Evolutionary conservation across 805 yeast genomes (phyloP).

Genomic region (Saitoella complicata): DNA sequence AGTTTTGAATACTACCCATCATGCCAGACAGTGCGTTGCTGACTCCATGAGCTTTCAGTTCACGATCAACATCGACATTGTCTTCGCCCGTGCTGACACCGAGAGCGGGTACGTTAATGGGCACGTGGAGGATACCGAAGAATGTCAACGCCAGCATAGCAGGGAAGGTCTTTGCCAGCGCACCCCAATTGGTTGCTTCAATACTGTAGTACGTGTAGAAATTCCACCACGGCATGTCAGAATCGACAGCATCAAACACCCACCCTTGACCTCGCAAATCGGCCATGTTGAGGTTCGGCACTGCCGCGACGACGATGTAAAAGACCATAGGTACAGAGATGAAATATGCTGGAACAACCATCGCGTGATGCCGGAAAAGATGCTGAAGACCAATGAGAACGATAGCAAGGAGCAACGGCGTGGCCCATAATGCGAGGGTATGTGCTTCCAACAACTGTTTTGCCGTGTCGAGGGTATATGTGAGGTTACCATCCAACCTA

Average conservation of each 20-base stretch:
- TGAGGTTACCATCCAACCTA: conserved; percentile 55
- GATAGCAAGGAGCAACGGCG: conserved; percentile 51
- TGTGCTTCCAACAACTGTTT: conserved; percentile 27
- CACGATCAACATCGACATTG: conserved; percentile 73
- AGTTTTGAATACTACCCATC: conserved; percentile 75
- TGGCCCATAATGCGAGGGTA: conserved; percentile 46
- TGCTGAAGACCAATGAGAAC: conserved; percentile 48
- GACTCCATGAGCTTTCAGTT: conserved; percentile 85
- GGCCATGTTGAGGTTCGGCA: conserved; percentile 50
- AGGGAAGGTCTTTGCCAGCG: conserved; percentile 56
- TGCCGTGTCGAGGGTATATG: conserved; percentile 40
- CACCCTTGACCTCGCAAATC: conserved; percentile 61
- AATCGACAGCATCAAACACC: conserved; percentile 55
- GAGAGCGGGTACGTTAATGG: conserved; percentile 92
- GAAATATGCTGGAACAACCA: conserved; percentile 69
- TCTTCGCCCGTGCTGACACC: conserved; percentile 79
- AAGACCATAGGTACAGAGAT: conserved; percentile 51
- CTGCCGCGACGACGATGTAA: conserved; percentile 47
- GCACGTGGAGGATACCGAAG: conserved; percentile 91
- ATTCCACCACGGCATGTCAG: conserved; percentile 70
- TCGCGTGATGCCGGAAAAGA: conserved; percentile 40
- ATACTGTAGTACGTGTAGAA: conserved; percentile 65
- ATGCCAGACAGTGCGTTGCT: conserved; percentile 76
- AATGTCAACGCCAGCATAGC: conserved; percentile 92
- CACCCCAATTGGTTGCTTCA: conserved; percentile 54